Conservation (phyloP, 2,329 filamentous ascomycete species). For the Amphichorda felina region DNA sequence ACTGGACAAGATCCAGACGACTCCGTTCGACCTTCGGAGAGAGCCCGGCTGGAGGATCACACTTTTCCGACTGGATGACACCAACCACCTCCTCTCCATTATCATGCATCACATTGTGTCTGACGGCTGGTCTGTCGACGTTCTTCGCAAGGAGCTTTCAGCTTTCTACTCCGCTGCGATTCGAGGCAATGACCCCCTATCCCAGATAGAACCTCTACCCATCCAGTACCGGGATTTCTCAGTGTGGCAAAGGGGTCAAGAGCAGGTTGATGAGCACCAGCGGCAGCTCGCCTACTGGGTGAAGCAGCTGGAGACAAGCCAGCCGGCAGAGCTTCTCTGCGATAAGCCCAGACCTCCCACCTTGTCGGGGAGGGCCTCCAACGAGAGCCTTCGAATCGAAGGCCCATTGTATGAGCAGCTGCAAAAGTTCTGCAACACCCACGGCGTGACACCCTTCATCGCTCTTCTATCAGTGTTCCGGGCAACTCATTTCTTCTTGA, state of each 20-base stretch:
- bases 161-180: slow-evolving; percentile 1
- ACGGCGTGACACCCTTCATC: slow-evolving; percentile 3
- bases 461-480: slow-evolving; percentile 6
- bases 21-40: slow-evolving; percentile 1
- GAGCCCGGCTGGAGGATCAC: slow-evolving; percentile 5
- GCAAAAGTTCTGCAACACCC: slow-evolving; percentile 2
- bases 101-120: slow-evolving; percentile 4
- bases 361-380: background rate
- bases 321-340: slow-evolving; percentile 14
- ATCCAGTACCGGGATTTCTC: slow-evolving; percentile 14
- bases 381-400: slow-evolving; percentile 4
- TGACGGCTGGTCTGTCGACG: slow-evolving; percentile 5
- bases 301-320: slow-evolving; percentile 2
- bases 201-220: slow-evolving; percentile 7
- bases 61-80: slow-evolving; percentile 5
- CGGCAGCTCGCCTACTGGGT: slow-evolving; percentile 13
- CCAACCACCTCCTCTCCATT: slow-evolving; percentile 5
- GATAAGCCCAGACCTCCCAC: slow-evolving; percentile 15
- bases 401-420: slow-evolving; percentile 4
- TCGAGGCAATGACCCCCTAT: slow-evolving; percentile 1
- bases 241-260: slow-evolving; percentile 7
- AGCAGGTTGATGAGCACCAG: slow-evolving; percentile 2
- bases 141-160: slow-evolving; percentile 2
- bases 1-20: slow-evolving; percentile 4
- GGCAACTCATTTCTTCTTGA: slow-evolving; percentile 7